Conservation (phyloP, 106 monocot species). For the Dendrobium officinale region DNA sequence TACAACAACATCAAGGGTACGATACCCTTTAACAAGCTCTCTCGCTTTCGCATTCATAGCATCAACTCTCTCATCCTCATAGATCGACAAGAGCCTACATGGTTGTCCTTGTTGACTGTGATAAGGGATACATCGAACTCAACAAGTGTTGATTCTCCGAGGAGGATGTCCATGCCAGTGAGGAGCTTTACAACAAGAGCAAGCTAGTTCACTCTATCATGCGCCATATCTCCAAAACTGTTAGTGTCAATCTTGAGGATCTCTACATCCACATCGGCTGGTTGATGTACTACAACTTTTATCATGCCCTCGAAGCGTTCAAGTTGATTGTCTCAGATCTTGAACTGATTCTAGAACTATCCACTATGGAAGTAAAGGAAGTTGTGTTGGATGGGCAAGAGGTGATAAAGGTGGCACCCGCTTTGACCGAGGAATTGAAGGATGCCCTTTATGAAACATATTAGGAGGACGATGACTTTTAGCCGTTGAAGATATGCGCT, state of each 20-base stretch:
- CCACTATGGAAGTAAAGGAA: slow-evolving; percentile 53
- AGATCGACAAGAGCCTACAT: slow-evolving; percentile 65
- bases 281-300: slow-evolving; percentile 66
- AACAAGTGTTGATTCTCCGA: slow-evolving; percentile 90
- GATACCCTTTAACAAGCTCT: slow-evolving; percentile 97
- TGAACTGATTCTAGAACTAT: slow-evolving; percentile 41
- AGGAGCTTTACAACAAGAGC: slow-evolving; percentile 88
- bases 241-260: slow-evolving; percentile 50
- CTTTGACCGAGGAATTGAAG: slow-evolving; percentile 52
- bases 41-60: slow-evolving; percentile 88
- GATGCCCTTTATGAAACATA: slow-evolving; percentile 54
- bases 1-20: slow-evolving; percentile 96
- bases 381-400: slow-evolving; percentile 55
- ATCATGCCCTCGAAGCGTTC: slow-evolving; percentile 90
- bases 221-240: slow-evolving; percentile 82
- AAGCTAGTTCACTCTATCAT: slow-evolving; percentile 98
- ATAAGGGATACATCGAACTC: slow-evolving; percentile 96
- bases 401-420: slow-evolving; percentile 47
- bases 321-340: slow-evolving; percentile 57
- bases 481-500: slow-evolving; percentile 60
- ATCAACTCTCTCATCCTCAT: slow-evolving; percentile 67
- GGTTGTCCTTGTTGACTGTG: slow-evolving; percentile 82
- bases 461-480: slow-evolving; percentile 70
- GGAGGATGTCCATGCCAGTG: slow-evolving; percentile 77
- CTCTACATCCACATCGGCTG: slow-evolving; percentile 62